Base-by-base conservation (phyloP, 345 rosid species). In the Passiflora organensis region DNA sequence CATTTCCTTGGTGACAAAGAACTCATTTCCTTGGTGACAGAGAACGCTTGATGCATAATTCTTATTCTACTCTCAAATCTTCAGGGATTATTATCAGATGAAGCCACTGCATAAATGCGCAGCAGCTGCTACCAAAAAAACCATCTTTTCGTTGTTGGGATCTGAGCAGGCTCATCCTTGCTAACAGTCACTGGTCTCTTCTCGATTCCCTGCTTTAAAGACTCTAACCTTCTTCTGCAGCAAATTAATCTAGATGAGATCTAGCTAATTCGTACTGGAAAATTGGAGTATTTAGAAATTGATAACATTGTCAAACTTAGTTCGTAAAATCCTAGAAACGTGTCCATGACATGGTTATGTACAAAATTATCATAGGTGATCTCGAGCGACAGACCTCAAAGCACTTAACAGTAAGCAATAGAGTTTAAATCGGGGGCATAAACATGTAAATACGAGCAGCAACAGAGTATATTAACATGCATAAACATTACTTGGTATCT, bases 181-280 rank as follows among this genome's bases (percentile, higher is more conserved):
- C 11, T 43, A 34, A 46, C 69, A 41, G 71, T 80, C 55, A 63
- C 67, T 53, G 68, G 69, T 55, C 89, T 83, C 1, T 59, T 76
- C 73, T 74, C 82, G 37, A 89, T 79, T 53, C 97, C 97, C 55
- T 68, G 71, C 70, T 81, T 84, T 50, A 86, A 59, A 12, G 86
- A 78, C 56, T 81, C 88, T 68, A 84, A 56, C 59, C 97, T 75
- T 64, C 36, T 77, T 62, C 95, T 89, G 83, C 56, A 52, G 48
- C 60, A 47, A 65, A 20, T n/a, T 22, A 64, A 22, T 22, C 3
- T 15, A 36, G 24, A 10, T 11, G 45, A 18, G 2, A 16, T 4
- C 21, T 5, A 22, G 17, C 23, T 10, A 28, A 6, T 36, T 5
- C 15, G 6, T 9, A 39, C 13, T 10, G 43, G 2, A 14, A 39